Conservation (phyloP, 306 rosid genomes). For the Dryas octopetala region DNA sequence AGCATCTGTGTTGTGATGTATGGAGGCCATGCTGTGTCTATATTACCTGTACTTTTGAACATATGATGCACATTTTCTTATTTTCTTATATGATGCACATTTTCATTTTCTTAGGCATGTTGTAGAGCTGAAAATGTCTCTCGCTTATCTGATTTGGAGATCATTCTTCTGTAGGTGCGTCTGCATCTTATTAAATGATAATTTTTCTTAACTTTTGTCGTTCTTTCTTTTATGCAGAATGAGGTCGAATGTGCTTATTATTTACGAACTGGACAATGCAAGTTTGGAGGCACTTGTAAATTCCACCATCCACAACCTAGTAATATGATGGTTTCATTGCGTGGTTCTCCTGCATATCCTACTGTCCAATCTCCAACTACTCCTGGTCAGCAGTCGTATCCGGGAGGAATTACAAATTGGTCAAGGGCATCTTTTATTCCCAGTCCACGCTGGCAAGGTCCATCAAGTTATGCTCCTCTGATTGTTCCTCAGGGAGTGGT, state of each 20-base stretch:
- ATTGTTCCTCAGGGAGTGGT: slow-evolving; percentile 94
- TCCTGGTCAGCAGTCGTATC: slow-evolving; percentile 84
- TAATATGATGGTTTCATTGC: slow-evolving; percentile 87
- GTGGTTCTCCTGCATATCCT: slow-evolving; percentile 83
- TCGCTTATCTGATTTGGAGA: slow-evolving; percentile 10
- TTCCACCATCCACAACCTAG: slow-evolving; percentile 94
- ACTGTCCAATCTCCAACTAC: slow-evolving; percentile 86
- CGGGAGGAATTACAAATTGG: slow-evolving; percentile 87
- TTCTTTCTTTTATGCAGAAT: slow-evolving; percentile 51
- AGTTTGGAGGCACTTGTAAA: slow-evolving; percentile 90
- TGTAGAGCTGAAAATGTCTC: slow-evolving; percentile 23
- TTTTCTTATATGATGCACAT: background rate
- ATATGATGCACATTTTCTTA: background rate
- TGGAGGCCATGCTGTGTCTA: background rate
- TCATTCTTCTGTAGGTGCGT: slow-evolving; percentile 11
- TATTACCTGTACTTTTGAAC: background rate
- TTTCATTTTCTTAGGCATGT: slow-evolving; percentile 6
- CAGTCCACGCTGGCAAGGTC: slow-evolving; percentile 97
- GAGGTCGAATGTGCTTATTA: slow-evolving; percentile 87
- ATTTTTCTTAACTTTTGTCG: slow-evolving; percentile 13
- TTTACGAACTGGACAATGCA: slow-evolving; percentile 94
- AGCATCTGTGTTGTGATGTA: background rate
- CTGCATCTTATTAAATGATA: slow-evolving; percentile 21
- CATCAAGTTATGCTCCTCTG: slow-evolving; percentile 83
- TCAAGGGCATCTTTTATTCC: slow-evolving; percentile 86